These are phyloP conservation scores for Diutina sp. DNA, from an alignment of 1,139 yeast species.

Conservation along the genomic window DNA sequence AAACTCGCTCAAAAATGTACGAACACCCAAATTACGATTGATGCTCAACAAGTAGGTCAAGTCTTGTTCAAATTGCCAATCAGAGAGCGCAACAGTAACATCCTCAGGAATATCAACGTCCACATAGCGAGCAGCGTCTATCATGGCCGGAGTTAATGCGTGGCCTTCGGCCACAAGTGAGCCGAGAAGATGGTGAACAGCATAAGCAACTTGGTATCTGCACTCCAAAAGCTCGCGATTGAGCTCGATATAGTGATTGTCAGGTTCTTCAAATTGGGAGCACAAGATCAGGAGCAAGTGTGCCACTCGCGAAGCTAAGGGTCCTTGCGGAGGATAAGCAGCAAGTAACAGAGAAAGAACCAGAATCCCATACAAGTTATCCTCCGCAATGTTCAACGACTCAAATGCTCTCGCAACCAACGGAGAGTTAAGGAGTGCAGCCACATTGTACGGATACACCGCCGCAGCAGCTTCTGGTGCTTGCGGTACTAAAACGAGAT, in stretches of 20 bases:
- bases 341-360: slow-evolving; percentile 15
- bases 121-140: slow-evolving; percentile 9
- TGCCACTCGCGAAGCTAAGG: slow-evolving; percentile 5
- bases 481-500: not conserved
- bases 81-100: not conserved
- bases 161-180: slow-evolving; percentile 8
- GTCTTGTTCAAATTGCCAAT: slow-evolving; percentile 12
- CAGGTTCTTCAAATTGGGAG: slow-evolving; percentile 39
- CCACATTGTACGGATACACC: slow-evolving; percentile 14
- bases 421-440: slow-evolving; percentile 17
- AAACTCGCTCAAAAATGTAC: slow-evolving; percentile 16
- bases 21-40: slow-evolving; percentile 17
- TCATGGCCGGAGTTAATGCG: slow-evolving; percentile 11
- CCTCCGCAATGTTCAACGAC: slow-evolving; percentile 16
- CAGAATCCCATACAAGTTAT: slow-evolving; percentile 24
- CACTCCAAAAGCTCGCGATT: slow-evolving; percentile 20
- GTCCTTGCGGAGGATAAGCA: slow-evolving; percentile 7
- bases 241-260: slow-evolving; percentile 31
- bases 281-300: slow-evolving; percentile 20
- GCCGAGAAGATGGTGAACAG: slow-evolving; percentile 6
- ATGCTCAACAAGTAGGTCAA: slow-evolving; percentile 18
- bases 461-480: slow-evolving; percentile 4
- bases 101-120: slow-evolving; percentile 5
- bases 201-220: slow-evolving; percentile 6
- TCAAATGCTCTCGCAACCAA: slow-evolving; percentile 17